Conservation (phyloP, 2,329 filamentous ascomycete species). For the Fusarium mangiferae region DNA sequence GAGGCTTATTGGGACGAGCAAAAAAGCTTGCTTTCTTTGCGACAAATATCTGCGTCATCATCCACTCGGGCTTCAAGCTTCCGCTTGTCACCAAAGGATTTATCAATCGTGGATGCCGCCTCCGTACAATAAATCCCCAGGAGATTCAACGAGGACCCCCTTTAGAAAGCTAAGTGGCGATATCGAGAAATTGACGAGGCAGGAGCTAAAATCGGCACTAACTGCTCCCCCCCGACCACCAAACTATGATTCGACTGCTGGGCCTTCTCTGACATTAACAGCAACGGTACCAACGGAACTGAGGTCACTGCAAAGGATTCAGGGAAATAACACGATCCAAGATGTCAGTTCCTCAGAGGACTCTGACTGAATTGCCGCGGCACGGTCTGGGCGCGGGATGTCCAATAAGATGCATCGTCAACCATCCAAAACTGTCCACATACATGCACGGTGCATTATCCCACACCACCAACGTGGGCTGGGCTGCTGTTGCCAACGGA, state of each 20-base stretch:
- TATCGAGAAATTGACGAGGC: neutral
- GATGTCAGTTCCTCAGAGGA: neutral
- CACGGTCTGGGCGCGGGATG: neutral
- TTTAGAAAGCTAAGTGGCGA: neutral
- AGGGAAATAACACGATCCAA: fast-evolving
- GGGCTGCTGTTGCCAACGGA: too few species aligned
- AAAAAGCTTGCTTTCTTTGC: conserved; percentile 49
- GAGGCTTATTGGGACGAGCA: conserved; percentile 47
- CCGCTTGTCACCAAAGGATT: conserved; percentile 47
- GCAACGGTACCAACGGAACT: neutral
- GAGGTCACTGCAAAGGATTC: neutral
- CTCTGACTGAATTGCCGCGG: neutral
- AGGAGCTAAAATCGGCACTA: neutral
- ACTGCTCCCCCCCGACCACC: neutral
- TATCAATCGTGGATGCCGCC: conserved; percentile 48
- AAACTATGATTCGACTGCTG: conserved; percentile 6
- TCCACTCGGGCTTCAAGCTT: conserved; percentile 39
- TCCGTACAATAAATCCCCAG: neutral
- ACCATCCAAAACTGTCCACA: neutral
- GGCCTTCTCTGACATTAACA: neutral
- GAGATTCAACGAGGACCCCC: fast-evolving
- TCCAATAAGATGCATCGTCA: neutral
- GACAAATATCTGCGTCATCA: conserved; percentile 41
- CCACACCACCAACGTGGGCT: neutral
- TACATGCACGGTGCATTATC: neutral